Percentiles rank a stretch among this genome's conserved stretches.
phyloP scores from a whole-genome alignment of 75 land plant genomes.

The Chamaecyparis obtusa region DNA sequence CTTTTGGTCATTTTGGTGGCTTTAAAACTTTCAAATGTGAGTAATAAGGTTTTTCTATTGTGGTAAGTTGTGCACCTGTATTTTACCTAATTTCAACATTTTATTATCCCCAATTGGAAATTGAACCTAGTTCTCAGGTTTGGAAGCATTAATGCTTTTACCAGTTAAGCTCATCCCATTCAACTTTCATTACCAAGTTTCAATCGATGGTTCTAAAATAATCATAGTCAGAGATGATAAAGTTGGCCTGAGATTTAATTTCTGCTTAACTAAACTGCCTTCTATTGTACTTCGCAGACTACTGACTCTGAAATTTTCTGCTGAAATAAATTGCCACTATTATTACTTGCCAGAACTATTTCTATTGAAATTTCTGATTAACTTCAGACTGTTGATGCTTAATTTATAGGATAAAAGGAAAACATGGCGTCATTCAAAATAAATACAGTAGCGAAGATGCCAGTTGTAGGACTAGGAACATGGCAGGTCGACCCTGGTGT shows the following conservation, averaged over 20 bases:
- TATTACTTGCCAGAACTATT: neutral
- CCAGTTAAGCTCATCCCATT: neutral
- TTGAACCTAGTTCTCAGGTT: neutral
- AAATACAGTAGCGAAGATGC: constrained; percentile 67
- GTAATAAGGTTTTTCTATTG: no score
- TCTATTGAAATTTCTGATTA: no score
- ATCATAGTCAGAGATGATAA: no score
- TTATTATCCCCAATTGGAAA: neutral
- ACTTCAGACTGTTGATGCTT: neutral
- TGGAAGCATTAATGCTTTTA: neutral
- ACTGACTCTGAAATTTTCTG: neutral
- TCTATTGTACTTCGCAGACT: neutral
- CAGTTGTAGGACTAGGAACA: constrained; percentile 75
- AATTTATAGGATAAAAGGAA: neutral
- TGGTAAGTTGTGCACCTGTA: neutral
- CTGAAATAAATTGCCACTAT: no score
- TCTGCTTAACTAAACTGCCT: neutral
- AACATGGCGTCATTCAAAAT: constrained; percentile 20
- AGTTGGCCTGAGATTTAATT: neutral
- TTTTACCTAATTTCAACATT: neutral
- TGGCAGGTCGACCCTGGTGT: constrained; percentile 65
- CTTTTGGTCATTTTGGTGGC: no score
- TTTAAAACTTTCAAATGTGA: no score
- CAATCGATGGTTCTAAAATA: no score
- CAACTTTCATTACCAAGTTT: neutral